Evolutionary conservation across 1,139 yeast genomes (phyloP), one percentile per base, ranked within the genome.

Genomic region (Maudiozyma humilis): DNA sequence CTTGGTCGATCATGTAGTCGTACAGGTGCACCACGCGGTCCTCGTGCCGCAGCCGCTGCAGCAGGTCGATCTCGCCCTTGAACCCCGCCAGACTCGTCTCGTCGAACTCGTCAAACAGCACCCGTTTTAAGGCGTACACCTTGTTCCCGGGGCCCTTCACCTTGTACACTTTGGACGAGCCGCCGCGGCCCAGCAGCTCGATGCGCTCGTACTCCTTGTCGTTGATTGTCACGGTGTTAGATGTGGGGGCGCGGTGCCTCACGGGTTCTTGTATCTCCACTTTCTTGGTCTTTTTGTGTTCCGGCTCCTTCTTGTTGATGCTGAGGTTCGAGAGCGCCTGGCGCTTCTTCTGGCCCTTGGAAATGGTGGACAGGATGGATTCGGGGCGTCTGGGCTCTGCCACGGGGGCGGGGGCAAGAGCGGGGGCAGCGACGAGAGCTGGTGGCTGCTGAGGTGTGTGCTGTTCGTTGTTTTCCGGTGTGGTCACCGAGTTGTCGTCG

Each of bases 131-230:
- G 0, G 98, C 98, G 62, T 76, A 86, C 2, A 77, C 65, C 51
- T 74, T 75, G 47, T 75, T 75, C 44, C 71, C 73, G 3, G 71
- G 61, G 1, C 80, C 69, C 51, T 78, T 81, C 0, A 84, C 95
- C 54, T 83, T 82, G 68, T 82, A 91, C 15, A 91, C 98, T 57
- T 83, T 86, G 0, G 97, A 88, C 0, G 96, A 76, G 0, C 98
- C 98, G 30, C 98, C 98, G 56, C 83, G 74, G 13, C 98, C 98
- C 15, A 91, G 64, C 16, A 85, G 68, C 55, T 87, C 96, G 18
- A 86, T 66, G 46, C 82, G 76, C 54, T 83, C 93, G 58, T 86
- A 89, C 35, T 72, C 73, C 36, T 71, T 71, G 2, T 76, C 79
- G 59, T 87, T 85, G 1, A 79, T 73, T 3, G 60, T 55, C 2